These are phyloP conservation scores for Multifurca ochricompacta DNA, from an alignment of 768 basidiomycete species.

Conservation along the genomic window DNA sequence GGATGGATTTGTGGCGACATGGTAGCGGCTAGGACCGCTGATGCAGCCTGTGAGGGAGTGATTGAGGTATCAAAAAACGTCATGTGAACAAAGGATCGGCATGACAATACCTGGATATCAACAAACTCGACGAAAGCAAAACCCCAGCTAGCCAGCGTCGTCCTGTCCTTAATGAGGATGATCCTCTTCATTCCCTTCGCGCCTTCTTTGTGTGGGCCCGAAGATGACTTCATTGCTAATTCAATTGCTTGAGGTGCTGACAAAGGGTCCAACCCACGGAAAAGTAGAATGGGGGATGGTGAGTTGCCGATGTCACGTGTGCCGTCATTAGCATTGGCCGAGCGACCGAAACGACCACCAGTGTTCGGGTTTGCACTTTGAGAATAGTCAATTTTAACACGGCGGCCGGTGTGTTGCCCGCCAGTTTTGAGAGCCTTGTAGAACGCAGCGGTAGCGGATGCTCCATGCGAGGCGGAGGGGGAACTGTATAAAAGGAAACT, in stretches of 20 bases:
- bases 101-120: conserved; percentile 59
- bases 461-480: conserved; percentile 88
- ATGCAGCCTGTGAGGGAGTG: conserved; percentile 56
- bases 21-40: conserved; percentile 71
- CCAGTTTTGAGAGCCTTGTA: conserved; percentile 71
- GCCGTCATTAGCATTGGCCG: conserved; percentile 79
- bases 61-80: conserved; percentile 17
- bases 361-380: conserved; percentile 73
- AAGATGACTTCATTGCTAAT: conserved; percentile 73
- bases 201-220: conserved; percentile 69
- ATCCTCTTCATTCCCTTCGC: conserved; percentile 85
- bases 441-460: conserved; percentile 61
- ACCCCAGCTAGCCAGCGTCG: conserved; percentile 82
- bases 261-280: conserved; percentile 83
- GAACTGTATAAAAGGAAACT: conserved; percentile 89
- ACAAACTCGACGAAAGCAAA: conserved; percentile 93
- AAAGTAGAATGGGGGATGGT: conserved; percentile 73
- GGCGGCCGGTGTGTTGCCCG: conserved; percentile 64
- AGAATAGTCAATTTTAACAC: conserved; percentile 95
- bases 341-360: conserved; percentile 44
- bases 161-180: conserved; percentile 82
- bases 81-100: neutral
- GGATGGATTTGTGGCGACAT: conserved; percentile 87
- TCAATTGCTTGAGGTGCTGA: conserved; percentile 85
- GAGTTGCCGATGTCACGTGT: conserved; percentile 91